Base-by-base conservation (phyloP, 495 filamentous ascomycete species). In the Annulohypoxylon maeteangense region DNA sequence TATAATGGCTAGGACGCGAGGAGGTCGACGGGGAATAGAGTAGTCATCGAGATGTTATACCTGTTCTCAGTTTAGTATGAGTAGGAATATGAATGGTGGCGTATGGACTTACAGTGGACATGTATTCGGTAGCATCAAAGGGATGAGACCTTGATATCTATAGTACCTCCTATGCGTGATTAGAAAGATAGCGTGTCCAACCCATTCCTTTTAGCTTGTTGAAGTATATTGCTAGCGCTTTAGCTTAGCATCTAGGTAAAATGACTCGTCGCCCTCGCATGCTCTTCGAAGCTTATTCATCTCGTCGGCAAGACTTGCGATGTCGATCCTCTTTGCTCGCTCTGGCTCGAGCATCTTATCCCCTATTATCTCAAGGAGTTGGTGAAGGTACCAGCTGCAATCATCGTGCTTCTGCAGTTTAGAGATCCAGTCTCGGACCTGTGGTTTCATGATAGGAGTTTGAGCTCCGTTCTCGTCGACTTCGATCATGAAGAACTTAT, bases 351-450 rank as follows among this genome's bases (percentile, higher is more conserved):
- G 61, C 70, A 73, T 73, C 20, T 51, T 56, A 27, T 68, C 65
- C 31, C 55, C 47, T 58, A 73, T 73, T 25, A 65, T 29, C 11
- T 73, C 65, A 45, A 73, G 70, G 3, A 69, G 55, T 16, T 73
- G 36, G 42, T 61, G 11, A 10, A 73, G 14, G 47, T 73, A 73
- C 45, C 51, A 44, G 40, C 25, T 73, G 4, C 70, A 73, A 3
- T 25, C 23, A 4, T 44, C 6, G 34, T 73, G 29, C 8, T 27
- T 1, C 14, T 65, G 70, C 6, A 73, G 70, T 36, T 51, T 11
- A 0, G 18, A 4, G 4, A 73, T 73, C 70, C 70, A 73, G 0
- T 12, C 0, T 16, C 7, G 22, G 0, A 73, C 65, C 7, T 40
- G 6, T 0, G 54, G 29, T 12, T 73, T 73, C n/a, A 68, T n/a